A percentile compares a stretch with the other conserved stretches of the same genome.
Conservation (phyloP, 2,329 filamentous ascomycete genomes). For the Orbilia oligospora region DNA sequence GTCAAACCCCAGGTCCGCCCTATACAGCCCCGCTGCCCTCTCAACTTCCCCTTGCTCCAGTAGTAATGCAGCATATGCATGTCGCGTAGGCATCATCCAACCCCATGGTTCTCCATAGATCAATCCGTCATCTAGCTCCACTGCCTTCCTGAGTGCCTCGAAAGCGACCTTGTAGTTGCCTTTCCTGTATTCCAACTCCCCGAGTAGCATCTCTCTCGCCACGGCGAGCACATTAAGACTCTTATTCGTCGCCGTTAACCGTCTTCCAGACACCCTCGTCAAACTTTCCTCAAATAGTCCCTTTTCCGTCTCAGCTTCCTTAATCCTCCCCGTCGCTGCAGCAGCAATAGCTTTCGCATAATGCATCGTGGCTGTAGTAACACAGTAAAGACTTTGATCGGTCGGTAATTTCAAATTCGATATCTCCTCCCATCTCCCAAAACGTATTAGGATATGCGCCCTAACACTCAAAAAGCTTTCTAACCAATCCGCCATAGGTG, state of each 20-base stretch:
- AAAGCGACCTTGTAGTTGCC: constrained; percentile 75
- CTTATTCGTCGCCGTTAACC: constrained; percentile 76
- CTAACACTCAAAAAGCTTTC: constrained; percentile 79
- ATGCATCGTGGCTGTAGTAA: constrained; percentile 77
- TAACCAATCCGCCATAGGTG: constrained; percentile 84
- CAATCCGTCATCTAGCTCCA: constrained; percentile 75
- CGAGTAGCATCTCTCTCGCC: constrained; percentile 76
- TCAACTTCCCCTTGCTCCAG: constrained; percentile 76
- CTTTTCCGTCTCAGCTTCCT: constrained; percentile 72
- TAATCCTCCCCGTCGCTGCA: constrained; percentile 73
- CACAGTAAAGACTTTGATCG: constrained; percentile 76
- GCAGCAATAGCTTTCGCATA: constrained; percentile 79
- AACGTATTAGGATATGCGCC: constrained; percentile 79
- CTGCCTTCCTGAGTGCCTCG: constrained; percentile 72
- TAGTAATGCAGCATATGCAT: constrained; percentile 79
- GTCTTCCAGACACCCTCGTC: constrained; percentile 69
- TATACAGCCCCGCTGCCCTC: constrained; percentile 74
- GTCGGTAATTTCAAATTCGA: constrained; percentile 72
- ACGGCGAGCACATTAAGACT: constrained; percentile 62
- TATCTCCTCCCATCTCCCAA: constrained; percentile 80
- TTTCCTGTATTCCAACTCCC: constrained; percentile 79
- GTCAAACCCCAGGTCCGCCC: constrained; percentile 75
- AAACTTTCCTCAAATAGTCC: constrained; percentile 71
- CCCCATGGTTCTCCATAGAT: constrained; percentile 83
- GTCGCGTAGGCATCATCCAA: constrained; percentile 82